Percentiles rank a stretch among this genome's conserved stretches.
Conservation (phyloP, 257 asterid species). For the Solanum lignicaule region DNA sequence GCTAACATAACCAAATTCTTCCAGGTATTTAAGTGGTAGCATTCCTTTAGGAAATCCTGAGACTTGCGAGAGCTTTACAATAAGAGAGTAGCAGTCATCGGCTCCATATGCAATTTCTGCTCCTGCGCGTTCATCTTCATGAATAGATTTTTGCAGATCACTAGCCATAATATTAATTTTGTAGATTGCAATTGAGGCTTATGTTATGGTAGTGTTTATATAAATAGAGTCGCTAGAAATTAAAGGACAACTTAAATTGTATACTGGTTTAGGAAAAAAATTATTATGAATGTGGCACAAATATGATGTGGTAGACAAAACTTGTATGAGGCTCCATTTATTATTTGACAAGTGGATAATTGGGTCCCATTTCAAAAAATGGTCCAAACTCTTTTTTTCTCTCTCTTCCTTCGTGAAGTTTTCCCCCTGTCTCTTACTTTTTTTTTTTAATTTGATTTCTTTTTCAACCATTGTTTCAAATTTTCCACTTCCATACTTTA, state of each 20-base stretch:
- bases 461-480: too few relatives aligned
- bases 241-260: not conserved
- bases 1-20: conserved; percentile 67
- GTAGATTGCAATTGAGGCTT: not conserved
- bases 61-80: conserved; percentile 39
- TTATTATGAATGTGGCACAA: too few relatives aligned
- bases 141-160: conserved; percentile 15
- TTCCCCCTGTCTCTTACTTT: too few relatives aligned
- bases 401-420: too few relatives aligned
- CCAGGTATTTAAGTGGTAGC: conserved; percentile 69
- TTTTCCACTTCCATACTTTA: too few relatives aligned
- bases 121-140: conserved; percentile 18
- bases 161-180: conserved; percentile 24
- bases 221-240: not conserved
- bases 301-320: too few relatives aligned
- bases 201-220: not conserved
- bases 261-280: not conserved
- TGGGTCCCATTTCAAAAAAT: too few relatives aligned
- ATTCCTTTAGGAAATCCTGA: conserved; percentile 74
- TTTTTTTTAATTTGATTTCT: too few relatives aligned
- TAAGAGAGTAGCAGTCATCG: conserved; percentile 49
- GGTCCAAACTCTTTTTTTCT: too few relatives aligned
- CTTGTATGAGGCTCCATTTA: too few relatives aligned
- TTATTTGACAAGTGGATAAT: too few relatives aligned
- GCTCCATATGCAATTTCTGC: not conserved